Evolutionary conservation across 331 rosid species (phyloP).

Genomic region (Malus hybrid): DNA sequence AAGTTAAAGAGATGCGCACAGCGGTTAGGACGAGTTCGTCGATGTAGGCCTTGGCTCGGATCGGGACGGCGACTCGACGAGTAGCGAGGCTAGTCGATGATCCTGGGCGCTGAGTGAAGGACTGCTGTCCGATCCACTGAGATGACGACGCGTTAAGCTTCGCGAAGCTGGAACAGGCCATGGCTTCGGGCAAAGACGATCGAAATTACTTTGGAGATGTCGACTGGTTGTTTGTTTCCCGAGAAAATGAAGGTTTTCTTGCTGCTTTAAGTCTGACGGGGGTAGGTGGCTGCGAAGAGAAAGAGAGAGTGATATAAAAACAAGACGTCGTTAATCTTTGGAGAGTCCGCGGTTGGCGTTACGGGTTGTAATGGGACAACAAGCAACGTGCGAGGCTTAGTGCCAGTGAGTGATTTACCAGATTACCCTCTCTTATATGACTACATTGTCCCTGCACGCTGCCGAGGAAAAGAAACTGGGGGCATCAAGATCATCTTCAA

Average conservation of each 20-base stretch:
- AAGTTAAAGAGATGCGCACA: conserved; percentile 27
- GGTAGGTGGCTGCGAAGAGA: background rate
- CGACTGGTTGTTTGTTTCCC: conserved; percentile 2
- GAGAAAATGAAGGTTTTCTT: background rate
- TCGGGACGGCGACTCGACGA: conserved; percentile 55
- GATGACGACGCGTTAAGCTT: conserved; percentile 64
- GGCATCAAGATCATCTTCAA: background rate
- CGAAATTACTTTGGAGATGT: background rate
- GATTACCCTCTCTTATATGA: background rate
- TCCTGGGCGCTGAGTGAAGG: conserved; percentile 51
- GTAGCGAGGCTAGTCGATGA: conserved; percentile 39
- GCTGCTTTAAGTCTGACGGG: background rate
- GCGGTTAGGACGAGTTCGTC: conserved; percentile 87
- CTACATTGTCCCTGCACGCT: background rate
- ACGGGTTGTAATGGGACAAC: conserved; percentile 10
- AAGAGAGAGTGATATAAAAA: background rate
- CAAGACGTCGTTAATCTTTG: conserved; percentile 14
- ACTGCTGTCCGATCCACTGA: conserved; percentile 56
- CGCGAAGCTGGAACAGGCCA: conserved; percentile 63
- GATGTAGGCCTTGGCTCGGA: conserved; percentile 70
- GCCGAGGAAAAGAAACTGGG: background rate
- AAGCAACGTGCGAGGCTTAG: background rate
- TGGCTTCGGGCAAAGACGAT: conserved; percentile 10
- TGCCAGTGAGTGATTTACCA: background rate
- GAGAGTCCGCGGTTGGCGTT: conserved; percentile 18